Percentiles rank a stretch among this genome's conserved stretches.
phyloP scores from a whole-genome alignment of 148 eudicot genomes.

The Fallopia convolvulus region DNA sequence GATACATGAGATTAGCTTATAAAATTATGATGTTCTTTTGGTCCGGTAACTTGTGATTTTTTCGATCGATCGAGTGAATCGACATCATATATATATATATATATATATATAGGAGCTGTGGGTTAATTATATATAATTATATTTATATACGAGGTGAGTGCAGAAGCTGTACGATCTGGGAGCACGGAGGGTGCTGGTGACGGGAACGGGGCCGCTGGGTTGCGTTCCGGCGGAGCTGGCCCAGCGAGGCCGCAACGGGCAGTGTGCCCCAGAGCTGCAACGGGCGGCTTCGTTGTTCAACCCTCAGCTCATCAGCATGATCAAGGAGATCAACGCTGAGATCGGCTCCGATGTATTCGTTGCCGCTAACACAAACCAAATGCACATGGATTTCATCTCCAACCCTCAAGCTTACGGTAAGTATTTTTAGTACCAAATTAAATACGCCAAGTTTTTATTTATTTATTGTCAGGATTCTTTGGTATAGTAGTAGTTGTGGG shows the following conservation, averaged over 20 bases:
- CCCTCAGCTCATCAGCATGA: constrained; percentile 30
- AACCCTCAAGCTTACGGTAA: constrained; percentile 40
- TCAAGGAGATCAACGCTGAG: constrained; percentile 23
- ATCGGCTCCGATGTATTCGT: constrained; percentile 32
- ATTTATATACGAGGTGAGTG: background rate
- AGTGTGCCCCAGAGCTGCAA: constrained; percentile 30
- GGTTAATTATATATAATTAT: too few species aligned
- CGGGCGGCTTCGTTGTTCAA: constrained; percentile 35
- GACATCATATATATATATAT: too few species aligned
- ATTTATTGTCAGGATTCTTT: background rate
- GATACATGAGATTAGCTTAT: too few species aligned
- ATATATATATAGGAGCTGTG: too few species aligned
- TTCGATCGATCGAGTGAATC: too few species aligned
- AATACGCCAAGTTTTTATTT: too few species aligned
- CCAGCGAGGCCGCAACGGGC: constrained; percentile 32
- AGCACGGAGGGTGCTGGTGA: constrained; percentile 45
- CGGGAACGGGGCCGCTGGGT: constrained; percentile 51
- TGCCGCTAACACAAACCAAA: constrained; percentile 28
- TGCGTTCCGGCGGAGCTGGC: constrained; percentile 49
- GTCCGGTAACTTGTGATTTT: too few species aligned
- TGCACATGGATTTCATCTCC: constrained; percentile 34
- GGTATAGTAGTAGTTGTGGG: background rate
- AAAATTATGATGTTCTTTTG: too few species aligned
- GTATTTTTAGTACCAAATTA: too few species aligned
- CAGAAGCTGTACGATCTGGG: constrained; percentile 45